Base-by-base conservation (phyloP, 176 grass and related monocot species). In the Hsuehochloa calcarea region DNA sequence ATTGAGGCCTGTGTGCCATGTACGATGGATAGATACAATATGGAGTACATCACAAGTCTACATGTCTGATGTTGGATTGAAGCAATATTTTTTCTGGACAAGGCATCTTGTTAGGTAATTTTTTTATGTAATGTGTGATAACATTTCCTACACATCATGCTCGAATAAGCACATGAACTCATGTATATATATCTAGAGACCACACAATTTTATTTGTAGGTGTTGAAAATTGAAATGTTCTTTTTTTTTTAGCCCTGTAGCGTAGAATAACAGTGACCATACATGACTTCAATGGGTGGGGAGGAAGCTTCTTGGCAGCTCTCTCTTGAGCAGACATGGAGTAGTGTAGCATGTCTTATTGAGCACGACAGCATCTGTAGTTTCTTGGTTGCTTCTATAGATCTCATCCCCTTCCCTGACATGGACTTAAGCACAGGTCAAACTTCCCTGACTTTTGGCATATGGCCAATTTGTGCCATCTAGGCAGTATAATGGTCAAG, bases 361-460 rank as follows among this genome's bases (percentile, higher is more conserved):
- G 79, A 74, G 51, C 66, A 87, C 51, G 79, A 79, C 68, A 90
- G 27, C 85, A 51, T 67, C 76, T 74, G 85, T 68, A 80, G 62
- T 79, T 84, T 87, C 80, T 80, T 62, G 45, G 89, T 43, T 84
- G 68, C 75, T 84, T 91, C 80, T 84, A 9, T 23, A 43, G 68
- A 91, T 83, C 80, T 87, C 61, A 75, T 56, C 56, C 70, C 85
- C 43, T 68, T 41, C 69, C 22, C 40, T 78, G 17, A 37, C 60
- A 51, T 69, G 59, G 84, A 75, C 74, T n/a, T 60, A 23, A 39
- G 76, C 69, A 10, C 51, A 23, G 26, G 89, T 84, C 85, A 84
- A 76, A 68, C 69, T 41, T 80, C 16, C 65, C 69, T 19, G 75
- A 52, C 5, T 45, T 74, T 66, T 16, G 68, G 63, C 50, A 68